phyloP scores from a whole-genome alignment of 2,329 filamentous ascomycete species.

The Aspergillus sp. region DNA sequence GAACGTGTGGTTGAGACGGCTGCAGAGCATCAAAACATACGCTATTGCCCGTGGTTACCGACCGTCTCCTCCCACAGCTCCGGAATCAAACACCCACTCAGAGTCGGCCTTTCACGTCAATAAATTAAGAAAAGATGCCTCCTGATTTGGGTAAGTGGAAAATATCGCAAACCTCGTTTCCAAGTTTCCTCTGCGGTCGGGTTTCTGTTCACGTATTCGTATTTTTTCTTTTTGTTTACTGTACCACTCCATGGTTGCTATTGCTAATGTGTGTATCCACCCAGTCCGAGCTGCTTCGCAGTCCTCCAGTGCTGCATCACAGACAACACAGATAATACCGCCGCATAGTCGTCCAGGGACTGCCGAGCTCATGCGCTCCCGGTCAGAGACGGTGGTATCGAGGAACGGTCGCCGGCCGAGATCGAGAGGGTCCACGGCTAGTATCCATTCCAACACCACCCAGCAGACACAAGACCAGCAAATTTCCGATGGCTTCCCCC shows the following conservation, averaged over 20 bases:
- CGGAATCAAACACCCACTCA: slow-evolving; percentile 13
- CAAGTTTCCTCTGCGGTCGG: not conserved
- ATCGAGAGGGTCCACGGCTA: slow-evolving; percentile 48
- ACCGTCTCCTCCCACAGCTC: slow-evolving; percentile 22
- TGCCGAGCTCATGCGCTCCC: slow-evolving; percentile 40
- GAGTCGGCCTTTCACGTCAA: not conserved
- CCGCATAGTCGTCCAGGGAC: slow-evolving; percentile 41
- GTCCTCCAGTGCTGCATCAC: slow-evolving; percentile 36
- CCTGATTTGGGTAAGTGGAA: slow-evolving; percentile 31
- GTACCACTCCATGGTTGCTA: slow-evolving; percentile 5
- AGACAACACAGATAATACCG: slow-evolving; percentile 36
- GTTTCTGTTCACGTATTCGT: slow-evolving; percentile 1
- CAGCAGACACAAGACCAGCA: slow-evolving; percentile 45
- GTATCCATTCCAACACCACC: slow-evolving; percentile 48
- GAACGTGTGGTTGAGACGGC: slow-evolving; percentile 22
- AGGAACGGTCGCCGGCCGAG: slow-evolving; percentile 41
- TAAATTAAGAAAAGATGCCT: slow-evolving; percentile 23
- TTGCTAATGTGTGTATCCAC: slow-evolving; percentile 15
- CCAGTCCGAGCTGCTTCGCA: slow-evolving; percentile 40
- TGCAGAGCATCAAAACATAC: slow-evolving; percentile 29
- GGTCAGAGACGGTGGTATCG: slow-evolving; percentile 41
- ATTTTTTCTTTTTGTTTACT: slow-evolving; percentile 4
- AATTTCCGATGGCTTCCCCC: slow-evolving; percentile 37
- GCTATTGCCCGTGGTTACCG: slow-evolving; percentile 29
- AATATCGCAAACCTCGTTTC: not conserved